Percentiles rank a stretch among this genome's conserved stretches.
These are phyloP conservation scores for Penicillium rolfsii DNA, from an alignment of 2,329 filamentous ascomycete genomes.

Conservation along the genomic window DNA sequence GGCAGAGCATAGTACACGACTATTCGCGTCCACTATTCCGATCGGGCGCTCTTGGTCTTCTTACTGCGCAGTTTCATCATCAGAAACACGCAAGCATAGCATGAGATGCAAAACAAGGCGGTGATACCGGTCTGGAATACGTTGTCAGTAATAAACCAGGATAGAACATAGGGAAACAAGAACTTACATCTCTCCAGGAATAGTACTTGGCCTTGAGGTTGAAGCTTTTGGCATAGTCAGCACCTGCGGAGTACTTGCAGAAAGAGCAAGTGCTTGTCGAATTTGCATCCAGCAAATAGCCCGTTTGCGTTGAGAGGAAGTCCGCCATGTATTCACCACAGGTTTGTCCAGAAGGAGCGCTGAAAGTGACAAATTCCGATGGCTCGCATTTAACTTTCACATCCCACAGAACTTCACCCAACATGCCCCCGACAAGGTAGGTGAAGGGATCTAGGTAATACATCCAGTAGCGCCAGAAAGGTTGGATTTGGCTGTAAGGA, in stretches of 20 bases:
- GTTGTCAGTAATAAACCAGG: constrained; percentile 6
- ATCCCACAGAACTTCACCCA: constrained; percentile 45
- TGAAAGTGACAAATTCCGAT: constrained; percentile 38
- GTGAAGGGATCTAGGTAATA: constrained; percentile 51
- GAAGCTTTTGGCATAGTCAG: constrained; percentile 41
- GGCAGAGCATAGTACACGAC: not conserved
- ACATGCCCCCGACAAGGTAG: constrained; percentile 47
- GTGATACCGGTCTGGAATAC: constrained; percentile 44
- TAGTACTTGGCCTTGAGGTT: constrained; percentile 41
- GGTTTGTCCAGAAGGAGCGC: constrained; percentile 33
- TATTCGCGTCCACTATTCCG: constrained; percentile 26
- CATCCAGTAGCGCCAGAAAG: constrained; percentile 50
- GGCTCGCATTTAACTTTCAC: constrained; percentile 42
- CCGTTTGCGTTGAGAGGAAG: constrained; percentile 33
- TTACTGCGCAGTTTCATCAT: constrained; percentile 57
- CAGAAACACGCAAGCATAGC: constrained; percentile 50
- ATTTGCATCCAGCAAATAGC: constrained; percentile 37
- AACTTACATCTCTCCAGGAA: constrained; percentile 43
- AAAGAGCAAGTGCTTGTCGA: constrained; percentile 35
- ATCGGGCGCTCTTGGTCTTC: constrained; percentile 50
- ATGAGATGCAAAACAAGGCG: constrained; percentile 48
- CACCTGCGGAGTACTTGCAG: constrained; percentile 37
- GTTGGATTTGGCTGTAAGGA: constrained; percentile 42
- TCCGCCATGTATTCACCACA: constrained; percentile 42
- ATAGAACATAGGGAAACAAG: not conserved